Conservation (phyloP, 2,329 filamentous ascomycete species). For the Fonsecaea erecta region DNA sequence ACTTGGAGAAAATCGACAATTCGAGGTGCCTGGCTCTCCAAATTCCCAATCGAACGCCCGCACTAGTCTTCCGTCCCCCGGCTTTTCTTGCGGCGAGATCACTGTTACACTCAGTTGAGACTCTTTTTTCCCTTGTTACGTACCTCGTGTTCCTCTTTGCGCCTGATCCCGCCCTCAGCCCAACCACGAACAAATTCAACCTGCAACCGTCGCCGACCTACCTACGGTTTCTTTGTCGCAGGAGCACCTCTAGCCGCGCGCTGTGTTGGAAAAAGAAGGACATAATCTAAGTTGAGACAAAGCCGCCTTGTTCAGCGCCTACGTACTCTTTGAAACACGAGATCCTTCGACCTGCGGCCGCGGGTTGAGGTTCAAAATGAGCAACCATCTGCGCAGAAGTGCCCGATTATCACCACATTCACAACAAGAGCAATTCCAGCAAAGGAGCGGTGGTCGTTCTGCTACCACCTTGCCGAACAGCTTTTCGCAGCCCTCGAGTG, state of each 20-base stretch:
- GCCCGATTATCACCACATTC: conserved; percentile 33
- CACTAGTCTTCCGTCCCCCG: conserved; percentile 12
- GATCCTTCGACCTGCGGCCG: conserved; percentile 4
- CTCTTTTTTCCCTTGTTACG: conserved; percentile 5
- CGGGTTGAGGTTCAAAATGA: conserved; percentile 26
- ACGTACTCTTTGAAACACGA: conserved; percentile 20
- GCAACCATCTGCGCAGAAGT: conserved; percentile 34
- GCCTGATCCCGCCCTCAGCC: background rate
- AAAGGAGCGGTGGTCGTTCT: conserved; percentile 22
- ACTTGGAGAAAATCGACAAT: conserved; percentile 19
- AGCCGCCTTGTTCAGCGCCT: conserved; percentile 34
- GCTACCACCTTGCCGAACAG: conserved; percentile 23
- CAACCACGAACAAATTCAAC: background rate
- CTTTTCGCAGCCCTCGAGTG: conserved; percentile 36
- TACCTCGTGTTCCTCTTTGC: conserved; percentile 10
- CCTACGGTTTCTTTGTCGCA: background rate
- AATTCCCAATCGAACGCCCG: conserved; percentile 11
- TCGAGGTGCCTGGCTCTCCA: conserved; percentile 7
- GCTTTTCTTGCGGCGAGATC: conserved; percentile 22
- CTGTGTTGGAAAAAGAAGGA: conserved; percentile 12
- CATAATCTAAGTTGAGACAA: conserved; percentile 7
- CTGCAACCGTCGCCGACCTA: background rate
- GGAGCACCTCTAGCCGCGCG: conserved; percentile 12
- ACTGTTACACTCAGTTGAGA: conserved; percentile 14
- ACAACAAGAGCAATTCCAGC: conserved; percentile 29